Conservation (phyloP, 2,329 filamentous ascomycete genomes). For the Hirsutella rhossiliensis region DNA sequence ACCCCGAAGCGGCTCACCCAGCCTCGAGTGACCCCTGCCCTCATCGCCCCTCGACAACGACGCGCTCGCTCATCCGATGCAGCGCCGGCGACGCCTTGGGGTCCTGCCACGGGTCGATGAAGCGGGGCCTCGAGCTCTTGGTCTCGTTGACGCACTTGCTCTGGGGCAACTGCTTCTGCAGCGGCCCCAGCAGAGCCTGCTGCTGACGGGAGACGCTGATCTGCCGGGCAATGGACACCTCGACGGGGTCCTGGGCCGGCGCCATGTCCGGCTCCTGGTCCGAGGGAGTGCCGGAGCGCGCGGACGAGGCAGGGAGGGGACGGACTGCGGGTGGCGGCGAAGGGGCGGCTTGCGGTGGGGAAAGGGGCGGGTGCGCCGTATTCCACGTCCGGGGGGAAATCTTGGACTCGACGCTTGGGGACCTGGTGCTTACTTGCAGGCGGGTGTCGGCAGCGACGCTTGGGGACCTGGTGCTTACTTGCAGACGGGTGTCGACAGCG, state of each 20-base stretch:
- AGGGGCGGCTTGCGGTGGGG: background rate
- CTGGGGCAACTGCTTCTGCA: conserved; percentile 20
- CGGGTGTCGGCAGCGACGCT: background rate
- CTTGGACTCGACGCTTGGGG: background rate
- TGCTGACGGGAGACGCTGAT: conserved; percentile 54
- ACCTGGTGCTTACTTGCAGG: background rate
- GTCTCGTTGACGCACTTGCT: conserved; percentile 17
- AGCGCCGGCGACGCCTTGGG: conserved; percentile 19
- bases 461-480: background rate
- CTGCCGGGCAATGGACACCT: conserved; percentile 56
- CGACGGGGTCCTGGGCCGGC: conserved; percentile 39
- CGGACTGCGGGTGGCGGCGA: background rate
- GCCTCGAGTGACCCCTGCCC: background rate
- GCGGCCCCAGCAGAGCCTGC: conserved; percentile 43
- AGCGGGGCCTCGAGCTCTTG: conserved; percentile 31
- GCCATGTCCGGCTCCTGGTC: conserved; percentile 14
- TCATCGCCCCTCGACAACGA: conserved; percentile 36
- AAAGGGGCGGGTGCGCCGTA: conserved; percentile 1
- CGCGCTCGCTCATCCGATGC: conserved; percentile 40
- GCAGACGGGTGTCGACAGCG: background rate
- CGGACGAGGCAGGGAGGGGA: background rate
- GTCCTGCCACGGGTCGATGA: conserved; percentile 26
- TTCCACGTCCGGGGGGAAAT: conserved; percentile 1
- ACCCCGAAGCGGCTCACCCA: too few species aligned
- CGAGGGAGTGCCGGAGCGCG: background rate